Base-by-base conservation (phyloP, 208 protist genomes). In the Porcisia deanei region DNA sequence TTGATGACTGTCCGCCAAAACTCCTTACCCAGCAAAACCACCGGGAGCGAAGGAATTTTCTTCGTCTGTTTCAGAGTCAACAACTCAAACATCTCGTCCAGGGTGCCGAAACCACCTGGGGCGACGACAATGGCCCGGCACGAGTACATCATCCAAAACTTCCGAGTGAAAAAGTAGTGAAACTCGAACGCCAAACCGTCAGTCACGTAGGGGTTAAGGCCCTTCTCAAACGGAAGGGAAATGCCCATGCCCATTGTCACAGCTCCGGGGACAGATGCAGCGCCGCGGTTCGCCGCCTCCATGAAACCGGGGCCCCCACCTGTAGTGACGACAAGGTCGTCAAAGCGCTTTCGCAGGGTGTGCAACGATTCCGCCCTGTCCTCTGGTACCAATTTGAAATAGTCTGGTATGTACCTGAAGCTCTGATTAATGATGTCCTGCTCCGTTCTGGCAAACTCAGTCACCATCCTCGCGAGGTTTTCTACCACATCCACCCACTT, bases 121-220 rank as follows among this genome's bases (percentile, higher is more conserved):
- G 92, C 89, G 47, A 96, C 80, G 73, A 98, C 81, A 71, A 98
- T 91, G 47, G 91, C 94, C 64, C 94, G 88, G 82, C 91, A 95
- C 6, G 91, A 94, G 88, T 98, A 98, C 91, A 97, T 96, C 96
- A 98, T 98, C 94, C 94, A 98, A 77, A 89, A 98, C 85, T 98
- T 98, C 49, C 96, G 92, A 3, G 96, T 97, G 77, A 98, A 98
- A 84, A 98, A 98, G 89, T 98, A 98, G 87, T 98, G 96, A 78
- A 97, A 98, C 83, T 96, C 91, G 75, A 98, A 98, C 7, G 92
- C 94, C 22, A 98, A 85, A n/a, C 88, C 90, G 20, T 87, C 47
- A 3, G 88, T 90, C 54, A 98, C 94, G 76, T 94, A 95, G 10
- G 73, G 80, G 75, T 98, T 98, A 55, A 98, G 86, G 0, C 96